Percentiles rank a stretch among this genome's conserved stretches.
These are phyloP conservation scores for Drechslerella coelobrocha DNA, from an alignment of 2,329 filamentous ascomycete species.

Conservation along the genomic window DNA sequence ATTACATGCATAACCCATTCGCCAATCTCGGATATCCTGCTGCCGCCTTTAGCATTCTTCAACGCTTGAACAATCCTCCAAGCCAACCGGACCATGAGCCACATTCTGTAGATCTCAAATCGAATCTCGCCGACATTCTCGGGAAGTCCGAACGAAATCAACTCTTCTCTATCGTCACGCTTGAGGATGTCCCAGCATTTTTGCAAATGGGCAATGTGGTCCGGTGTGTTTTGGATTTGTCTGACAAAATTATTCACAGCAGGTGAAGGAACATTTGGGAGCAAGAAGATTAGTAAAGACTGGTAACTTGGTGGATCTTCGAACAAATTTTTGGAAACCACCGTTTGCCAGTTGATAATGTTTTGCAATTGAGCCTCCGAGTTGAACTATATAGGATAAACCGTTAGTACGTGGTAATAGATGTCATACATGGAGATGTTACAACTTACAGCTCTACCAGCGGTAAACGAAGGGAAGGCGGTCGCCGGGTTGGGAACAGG, in stretches of 20 bases:
- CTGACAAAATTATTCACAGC: constrained; percentile 37
- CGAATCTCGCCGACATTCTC: constrained; percentile 47
- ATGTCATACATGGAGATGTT: neutral
- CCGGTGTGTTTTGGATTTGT: constrained; percentile 38
- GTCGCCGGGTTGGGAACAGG: constrained; percentile 39
- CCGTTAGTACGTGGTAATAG: neutral
- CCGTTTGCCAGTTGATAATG: constrained; percentile 48
- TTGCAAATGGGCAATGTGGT: constrained; percentile 39
- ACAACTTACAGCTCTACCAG: constrained; percentile 36
- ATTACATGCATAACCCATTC: constrained; percentile 44
- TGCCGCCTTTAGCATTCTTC: constrained; percentile 48
- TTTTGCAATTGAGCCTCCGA: constrained; percentile 43
- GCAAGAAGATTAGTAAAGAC: constrained; percentile 36
- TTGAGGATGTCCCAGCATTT: constrained; percentile 48
- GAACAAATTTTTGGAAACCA: constrained; percentile 41
- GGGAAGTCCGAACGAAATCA: constrained; percentile 42
- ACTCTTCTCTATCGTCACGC: constrained; percentile 36
- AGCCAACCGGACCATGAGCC: constrained; percentile 43
- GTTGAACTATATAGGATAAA: constrained; percentile 18
- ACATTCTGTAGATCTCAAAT: constrained; percentile 50
- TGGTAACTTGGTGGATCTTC: constrained; percentile 48
- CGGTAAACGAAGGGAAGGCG: constrained; percentile 42
- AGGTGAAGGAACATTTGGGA: constrained; percentile 33
- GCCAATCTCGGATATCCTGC: constrained; percentile 41
- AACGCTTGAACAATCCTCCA: constrained; percentile 49